These are phyloP conservation scores for Cutaneotrichosporon mucoides DNA, from an alignment of 1,284 basidiomycete genomes.

Conservation along the genomic window DNA sequence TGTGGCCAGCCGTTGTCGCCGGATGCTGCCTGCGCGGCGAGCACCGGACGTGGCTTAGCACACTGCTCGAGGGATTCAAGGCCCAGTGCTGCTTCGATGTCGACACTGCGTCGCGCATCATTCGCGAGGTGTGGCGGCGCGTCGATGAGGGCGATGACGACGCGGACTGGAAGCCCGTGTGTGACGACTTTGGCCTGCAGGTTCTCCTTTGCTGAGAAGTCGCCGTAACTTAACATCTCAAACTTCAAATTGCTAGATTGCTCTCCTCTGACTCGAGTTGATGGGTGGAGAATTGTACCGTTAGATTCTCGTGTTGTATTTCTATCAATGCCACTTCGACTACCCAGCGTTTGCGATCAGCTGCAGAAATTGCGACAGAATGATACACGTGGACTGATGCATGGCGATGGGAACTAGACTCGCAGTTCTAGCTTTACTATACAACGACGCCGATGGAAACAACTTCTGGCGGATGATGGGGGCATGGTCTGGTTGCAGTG, in stretches of 20 bases:
- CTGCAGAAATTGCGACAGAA: too few species aligned
- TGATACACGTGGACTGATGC: too few species aligned
- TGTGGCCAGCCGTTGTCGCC: conserved; percentile 54
- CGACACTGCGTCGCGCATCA: conserved; percentile 54
- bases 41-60: conserved; percentile 49
- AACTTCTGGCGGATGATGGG: too few species aligned
- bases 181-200: conserved; percentile 39
- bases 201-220: conserved; percentile 32
- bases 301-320: not conserved
- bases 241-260: too few species aligned
- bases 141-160: conserved; percentile 30
- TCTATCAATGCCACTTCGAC: not conserved
- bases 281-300: not conserved
- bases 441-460: too few species aligned
- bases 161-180: conserved; percentile 46
- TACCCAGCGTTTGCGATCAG: not conserved
- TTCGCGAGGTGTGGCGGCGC: conserved; percentile 50
- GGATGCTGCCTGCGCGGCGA: conserved; percentile 50
- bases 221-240: too few species aligned
- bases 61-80: conserved; percentile 53
- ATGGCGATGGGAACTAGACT: too few species aligned
- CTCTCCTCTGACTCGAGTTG: not conserved
- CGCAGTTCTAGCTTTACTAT: too few species aligned
- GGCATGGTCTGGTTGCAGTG: too few species aligned
- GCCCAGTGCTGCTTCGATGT: conserved; percentile 55